Evolutionary conservation across 768 basidiomycete genomes (phyloP).

Genomic region (Ramaria sp.): DNA sequence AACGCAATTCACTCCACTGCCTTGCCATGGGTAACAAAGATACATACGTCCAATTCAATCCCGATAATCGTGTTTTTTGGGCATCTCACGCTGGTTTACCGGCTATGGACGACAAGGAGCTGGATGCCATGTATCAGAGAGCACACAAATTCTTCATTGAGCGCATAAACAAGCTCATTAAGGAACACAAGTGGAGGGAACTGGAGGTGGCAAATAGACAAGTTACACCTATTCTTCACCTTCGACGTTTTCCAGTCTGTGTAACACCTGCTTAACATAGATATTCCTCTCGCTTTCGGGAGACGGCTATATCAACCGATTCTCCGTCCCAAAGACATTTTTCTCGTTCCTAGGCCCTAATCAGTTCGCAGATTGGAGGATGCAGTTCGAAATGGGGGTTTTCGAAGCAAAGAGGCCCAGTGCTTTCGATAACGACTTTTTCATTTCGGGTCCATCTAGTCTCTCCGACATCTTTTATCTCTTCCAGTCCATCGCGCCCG

Average conservation of each 20-base stretch:
- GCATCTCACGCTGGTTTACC: neutral
- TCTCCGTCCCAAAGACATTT: neutral
- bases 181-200: conserved; percentile 8
- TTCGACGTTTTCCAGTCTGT: neutral
- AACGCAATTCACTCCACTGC: too few relatives aligned
- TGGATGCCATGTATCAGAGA: conserved; percentile 4
- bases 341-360: neutral
- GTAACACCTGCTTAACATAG: neutral
- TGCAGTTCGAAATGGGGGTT: conserved; percentile 3
- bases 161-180: conserved; percentile 1
- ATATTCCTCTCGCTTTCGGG: neutral
- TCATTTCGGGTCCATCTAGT: neutral
- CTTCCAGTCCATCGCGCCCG: conserved; percentile 3
- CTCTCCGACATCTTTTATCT: conserved; percentile 7
- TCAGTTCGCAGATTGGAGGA: conserved; percentile 1
- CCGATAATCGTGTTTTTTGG: conserved; percentile 5
- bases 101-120: neutral
- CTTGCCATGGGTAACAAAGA: neutral
- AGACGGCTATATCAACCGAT: neutral
- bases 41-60: neutral
- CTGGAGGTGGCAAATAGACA: conserved; percentile 4
- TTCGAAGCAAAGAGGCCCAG: neutral
- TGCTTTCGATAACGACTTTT: neutral
- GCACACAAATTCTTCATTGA: conserved; percentile 2
- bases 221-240: neutral